Evolutionary conservation across 441 rosid genomes (phyloP).

Genomic region (Populus hybrid): DNA sequence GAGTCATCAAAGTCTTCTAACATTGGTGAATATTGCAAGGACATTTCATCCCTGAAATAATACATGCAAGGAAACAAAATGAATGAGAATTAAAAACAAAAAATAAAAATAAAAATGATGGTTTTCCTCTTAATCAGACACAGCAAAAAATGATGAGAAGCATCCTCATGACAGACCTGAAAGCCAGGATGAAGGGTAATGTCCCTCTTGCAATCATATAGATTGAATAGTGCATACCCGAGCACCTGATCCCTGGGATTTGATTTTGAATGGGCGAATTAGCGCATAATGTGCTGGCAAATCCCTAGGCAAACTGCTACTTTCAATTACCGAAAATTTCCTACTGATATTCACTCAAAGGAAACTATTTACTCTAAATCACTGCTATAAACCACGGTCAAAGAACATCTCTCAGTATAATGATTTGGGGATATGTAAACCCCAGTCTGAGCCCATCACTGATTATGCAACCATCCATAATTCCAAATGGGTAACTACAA

Average conservation of each 20-base stretch:
- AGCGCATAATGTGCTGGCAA: not conserved
- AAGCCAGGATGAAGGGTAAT: not conserved
- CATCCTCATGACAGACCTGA: not conserved
- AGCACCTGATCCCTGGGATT: not conserved
- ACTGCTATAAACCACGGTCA: not conserved
- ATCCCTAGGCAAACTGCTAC: not conserved
- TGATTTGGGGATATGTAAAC: not conserved
- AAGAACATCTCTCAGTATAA: not conserved
- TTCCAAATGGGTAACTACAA: not conserved
- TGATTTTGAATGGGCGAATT: not conserved
- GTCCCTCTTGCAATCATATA: not conserved
- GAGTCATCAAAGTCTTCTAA: constrained; percentile 84
- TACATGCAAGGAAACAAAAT: not conserved
- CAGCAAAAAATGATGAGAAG: not conserved
- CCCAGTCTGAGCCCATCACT: not conserved
- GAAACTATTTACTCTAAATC: not conserved
- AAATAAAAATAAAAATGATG: not conserved
- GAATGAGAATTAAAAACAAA: not conserved
- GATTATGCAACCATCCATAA: not conserved
- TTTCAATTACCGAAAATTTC: not conserved
- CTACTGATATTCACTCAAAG: not conserved
- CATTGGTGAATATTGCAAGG: constrained; percentile 93
- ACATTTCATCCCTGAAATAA: constrained; percentile 70
- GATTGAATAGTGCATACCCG: not conserved
- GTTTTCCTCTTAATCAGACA: not conserved